phyloP scores from a whole-genome alignment of 768 basidiomycete species.

The Mycena amicta region DNA sequence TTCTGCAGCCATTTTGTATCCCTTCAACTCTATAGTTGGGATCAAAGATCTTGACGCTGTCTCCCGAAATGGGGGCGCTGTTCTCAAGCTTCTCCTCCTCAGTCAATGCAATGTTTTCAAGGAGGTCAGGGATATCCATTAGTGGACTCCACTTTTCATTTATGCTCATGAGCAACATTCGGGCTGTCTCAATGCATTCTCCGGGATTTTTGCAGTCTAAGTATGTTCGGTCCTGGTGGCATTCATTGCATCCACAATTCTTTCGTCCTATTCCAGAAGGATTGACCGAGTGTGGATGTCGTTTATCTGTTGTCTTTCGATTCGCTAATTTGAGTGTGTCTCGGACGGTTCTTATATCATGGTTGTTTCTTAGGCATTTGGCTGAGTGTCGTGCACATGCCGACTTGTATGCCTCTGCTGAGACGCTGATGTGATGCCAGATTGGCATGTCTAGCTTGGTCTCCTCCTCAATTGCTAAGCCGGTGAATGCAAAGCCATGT shows the following conservation, averaged over 20 bases:
- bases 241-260: neutral
- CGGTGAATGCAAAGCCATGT: neutral
- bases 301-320: neutral
- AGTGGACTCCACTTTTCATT: neutral
- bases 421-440: neutral
- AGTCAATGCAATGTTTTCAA: neutral
- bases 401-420: neutral
- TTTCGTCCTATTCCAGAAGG: neutral
- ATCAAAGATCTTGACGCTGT: neutral
- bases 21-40: neutral
- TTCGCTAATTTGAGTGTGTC: neutral
- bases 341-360: neutral
- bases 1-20: neutral
- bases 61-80: neutral
- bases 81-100: neutral
- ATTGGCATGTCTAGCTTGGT: neutral
- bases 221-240: neutral
- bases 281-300: neutral
- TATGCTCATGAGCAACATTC: neutral
- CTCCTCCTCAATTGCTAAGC: neutral
- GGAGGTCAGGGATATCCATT: neutral
- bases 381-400: neutral
- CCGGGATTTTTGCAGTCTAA: conserved; percentile 2
- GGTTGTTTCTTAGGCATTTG: neutral
- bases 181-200: conserved; percentile 1